Percentiles rank a stretch among this genome's conserved stretches.
phyloP scores from a whole-genome alignment of 78 protist genomes.

The Dictyostelium discoideum region DNA sequence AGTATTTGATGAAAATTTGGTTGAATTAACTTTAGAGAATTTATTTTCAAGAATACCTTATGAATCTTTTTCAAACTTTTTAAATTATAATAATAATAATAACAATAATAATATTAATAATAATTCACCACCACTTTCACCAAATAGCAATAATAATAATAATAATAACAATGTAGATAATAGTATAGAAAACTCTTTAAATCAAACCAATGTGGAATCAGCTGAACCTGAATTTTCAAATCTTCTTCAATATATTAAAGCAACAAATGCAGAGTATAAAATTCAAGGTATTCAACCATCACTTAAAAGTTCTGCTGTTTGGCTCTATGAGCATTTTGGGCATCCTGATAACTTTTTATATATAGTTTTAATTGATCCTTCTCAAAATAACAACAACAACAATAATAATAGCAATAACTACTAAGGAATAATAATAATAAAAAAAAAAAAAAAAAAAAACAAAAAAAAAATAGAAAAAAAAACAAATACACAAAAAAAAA shows the following conservation, averaged over 20 bases:
- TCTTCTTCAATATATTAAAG: constrained; percentile 22
- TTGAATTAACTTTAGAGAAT: constrained; percentile 17
- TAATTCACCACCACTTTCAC: not conserved
- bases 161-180: constrained; percentile 5
- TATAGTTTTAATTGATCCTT: constrained; percentile 33
- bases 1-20: constrained; percentile 30
- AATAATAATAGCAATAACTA: not conserved
- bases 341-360: constrained; percentile 77
- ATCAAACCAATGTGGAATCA: not conserved
- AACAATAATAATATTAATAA: not conserved
- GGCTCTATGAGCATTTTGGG: constrained; percentile 59
- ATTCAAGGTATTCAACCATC: constrained; percentile 75
- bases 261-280: not conserved
- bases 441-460: not conserved
- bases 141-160: not conserved
- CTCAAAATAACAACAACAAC: not conserved
- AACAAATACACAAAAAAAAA: too few relatives aligned
- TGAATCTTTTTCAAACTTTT: not conserved
- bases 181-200: constrained; percentile 2
- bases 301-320: constrained; percentile 18
- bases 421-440: not conserved
- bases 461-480: not conserved
- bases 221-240: constrained; percentile 9
- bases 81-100: not conserved
- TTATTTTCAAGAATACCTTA: constrained; percentile 9